Percentiles rank a stretch among this genome's conserved stretches.
Conservation (phyloP, 345 rosid genomes). For the Ailanthus altissimus region DNA sequence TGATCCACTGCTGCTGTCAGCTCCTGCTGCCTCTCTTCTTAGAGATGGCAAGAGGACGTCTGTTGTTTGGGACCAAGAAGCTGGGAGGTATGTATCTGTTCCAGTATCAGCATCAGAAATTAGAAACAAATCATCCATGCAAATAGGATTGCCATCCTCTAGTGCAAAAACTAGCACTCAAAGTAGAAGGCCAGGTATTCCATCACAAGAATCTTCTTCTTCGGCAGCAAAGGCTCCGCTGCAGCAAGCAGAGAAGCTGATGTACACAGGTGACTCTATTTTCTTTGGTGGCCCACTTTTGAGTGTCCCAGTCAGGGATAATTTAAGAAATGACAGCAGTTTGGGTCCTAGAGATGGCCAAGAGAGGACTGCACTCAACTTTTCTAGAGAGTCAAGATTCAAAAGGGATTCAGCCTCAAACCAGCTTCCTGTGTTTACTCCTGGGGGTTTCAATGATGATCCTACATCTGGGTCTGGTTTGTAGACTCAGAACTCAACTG, state of each 20-base stretch:
- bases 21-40: slow-evolving; percentile 79
- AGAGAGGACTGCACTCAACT: slow-evolving; percentile 55
- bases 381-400: slow-evolving; percentile 84
- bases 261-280: slow-evolving; percentile 88
- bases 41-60: slow-evolving; percentile 88
- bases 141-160: slow-evolving; percentile 40
- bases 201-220: slow-evolving; percentile 55
- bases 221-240: slow-evolving; percentile 39
- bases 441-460: slow-evolving; percentile 50
- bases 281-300: slow-evolving; percentile 95
- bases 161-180: slow-evolving; percentile 43
- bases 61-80: slow-evolving; percentile 94
- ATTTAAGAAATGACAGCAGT: slow-evolving; percentile 52
- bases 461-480: slow-evolving; percentile 47
- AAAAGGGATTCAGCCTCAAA: slow-evolving; percentile 78
- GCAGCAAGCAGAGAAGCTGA: slow-evolving; percentile 69
- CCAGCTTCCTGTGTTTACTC: slow-evolving; percentile 94
- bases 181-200: slow-evolving; percentile 43
- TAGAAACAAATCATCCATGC: slow-evolving; percentile 52
- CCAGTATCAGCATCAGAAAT: slow-evolving; percentile 73
- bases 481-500: slow-evolving; percentile 24
- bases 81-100: slow-evolving; percentile 85
- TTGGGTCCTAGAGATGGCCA: slow-evolving; percentile 54
- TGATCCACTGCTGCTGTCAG: slow-evolving; percentile 64
- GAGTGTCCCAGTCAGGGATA: slow-evolving; percentile 60